Evolutionary conservation across 2,329 filamentous ascomycete species (phyloP).

Genomic region (Capronia epimyces): DNA sequence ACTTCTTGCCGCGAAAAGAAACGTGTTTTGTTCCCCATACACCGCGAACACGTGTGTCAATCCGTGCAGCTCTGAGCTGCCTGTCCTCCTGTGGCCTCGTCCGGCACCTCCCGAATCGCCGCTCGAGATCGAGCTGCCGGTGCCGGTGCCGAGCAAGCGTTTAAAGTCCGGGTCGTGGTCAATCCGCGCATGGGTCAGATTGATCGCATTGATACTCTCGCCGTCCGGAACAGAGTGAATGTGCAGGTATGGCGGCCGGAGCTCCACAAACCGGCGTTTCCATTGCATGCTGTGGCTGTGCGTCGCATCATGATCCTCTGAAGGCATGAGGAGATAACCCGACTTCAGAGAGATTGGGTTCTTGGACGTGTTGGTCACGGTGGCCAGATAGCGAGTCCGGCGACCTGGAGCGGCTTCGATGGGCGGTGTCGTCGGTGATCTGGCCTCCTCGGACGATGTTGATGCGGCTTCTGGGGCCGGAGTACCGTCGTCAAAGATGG

Average conservation of each 20-base stretch:
- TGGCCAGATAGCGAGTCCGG: conserved; percentile 63
- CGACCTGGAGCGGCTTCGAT: conserved; percentile 32
- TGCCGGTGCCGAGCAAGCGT: conserved; percentile 58
- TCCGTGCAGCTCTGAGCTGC: conserved; percentile 35
- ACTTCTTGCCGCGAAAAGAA: conserved; percentile 82
- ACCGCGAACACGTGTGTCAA: conserved; percentile 80
- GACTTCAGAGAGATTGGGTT: conserved; percentile 77
- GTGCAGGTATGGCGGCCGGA: conserved; percentile 85
- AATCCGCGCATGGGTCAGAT: conserved; percentile 80
- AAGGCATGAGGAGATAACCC: conserved; percentile 80
- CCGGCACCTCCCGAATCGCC: conserved; percentile 27
- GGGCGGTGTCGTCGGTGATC: conserved; percentile 26
- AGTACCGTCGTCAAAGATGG: conserved; percentile 41
- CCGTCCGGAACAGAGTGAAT: conserved; percentile 79
- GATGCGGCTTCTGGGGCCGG: conserved; percentile 40
- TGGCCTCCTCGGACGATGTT: conserved; percentile 2
- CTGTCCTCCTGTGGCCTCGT: conserved; percentile 23
- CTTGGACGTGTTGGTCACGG: conserved; percentile 71
- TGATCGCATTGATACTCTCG: conserved; percentile 85
- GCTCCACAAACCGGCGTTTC: conserved; percentile 88
- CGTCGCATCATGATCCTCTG: conserved; percentile 51
- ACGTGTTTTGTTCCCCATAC: conserved; percentile 91
- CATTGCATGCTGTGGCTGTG: conserved; percentile 60
- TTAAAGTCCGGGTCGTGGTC: conserved; percentile 88
- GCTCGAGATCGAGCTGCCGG: conserved; percentile 29